phyloP scores from a whole-genome alignment of 345 rosid genomes.

The Microthlaspi erraticum region DNA sequence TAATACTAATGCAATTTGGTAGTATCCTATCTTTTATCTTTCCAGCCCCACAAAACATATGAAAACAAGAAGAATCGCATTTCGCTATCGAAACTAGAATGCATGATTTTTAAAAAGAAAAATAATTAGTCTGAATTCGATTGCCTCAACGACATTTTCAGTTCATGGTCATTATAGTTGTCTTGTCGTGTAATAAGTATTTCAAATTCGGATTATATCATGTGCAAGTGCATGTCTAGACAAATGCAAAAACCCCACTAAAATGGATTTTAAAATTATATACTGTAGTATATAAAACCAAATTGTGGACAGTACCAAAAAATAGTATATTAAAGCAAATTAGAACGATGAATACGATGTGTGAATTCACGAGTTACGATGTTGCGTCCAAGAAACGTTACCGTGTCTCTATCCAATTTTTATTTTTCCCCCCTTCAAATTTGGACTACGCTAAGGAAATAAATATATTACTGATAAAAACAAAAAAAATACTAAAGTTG shows the following conservation, averaged over 20 bases:
- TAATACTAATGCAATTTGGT: slow-evolving; percentile 20
- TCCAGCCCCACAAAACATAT: slow-evolving; percentile 18
- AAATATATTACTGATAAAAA: no score
- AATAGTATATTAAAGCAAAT: slow-evolving; percentile 9
- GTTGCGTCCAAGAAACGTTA: slow-evolving; percentile 48
- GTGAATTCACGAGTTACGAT: slow-evolving; percentile 47
- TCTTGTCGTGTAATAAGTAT: slow-evolving; percentile 44
- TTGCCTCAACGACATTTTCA: slow-evolving; percentile 43
- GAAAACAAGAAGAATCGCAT: slow-evolving; percentile 30
- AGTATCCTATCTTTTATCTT: slow-evolving; percentile 29
- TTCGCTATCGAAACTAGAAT: slow-evolving; percentile 29
- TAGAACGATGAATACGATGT: slow-evolving; percentile 44
- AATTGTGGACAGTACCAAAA: not conserved
- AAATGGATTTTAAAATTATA: not conserved
- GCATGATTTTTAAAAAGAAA: not conserved
- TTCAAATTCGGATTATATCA: slow-evolving; percentile 38
- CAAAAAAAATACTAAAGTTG: not conserved
- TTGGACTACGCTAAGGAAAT: not conserved
- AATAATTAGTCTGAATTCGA: slow-evolving; percentile 37
- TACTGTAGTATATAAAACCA: slow-evolving; percentile 7
- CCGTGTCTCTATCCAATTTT: slow-evolving; percentile 39
- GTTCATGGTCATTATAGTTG: slow-evolving; percentile 42
- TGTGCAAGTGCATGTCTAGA: slow-evolving; percentile 43
- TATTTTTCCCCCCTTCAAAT: not conserved
- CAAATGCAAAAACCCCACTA: slow-evolving; percentile 29